Base-by-base conservation (phyloP, 2,329 filamentous ascomycete species). In the Cladophialophora psammophila region DNA sequence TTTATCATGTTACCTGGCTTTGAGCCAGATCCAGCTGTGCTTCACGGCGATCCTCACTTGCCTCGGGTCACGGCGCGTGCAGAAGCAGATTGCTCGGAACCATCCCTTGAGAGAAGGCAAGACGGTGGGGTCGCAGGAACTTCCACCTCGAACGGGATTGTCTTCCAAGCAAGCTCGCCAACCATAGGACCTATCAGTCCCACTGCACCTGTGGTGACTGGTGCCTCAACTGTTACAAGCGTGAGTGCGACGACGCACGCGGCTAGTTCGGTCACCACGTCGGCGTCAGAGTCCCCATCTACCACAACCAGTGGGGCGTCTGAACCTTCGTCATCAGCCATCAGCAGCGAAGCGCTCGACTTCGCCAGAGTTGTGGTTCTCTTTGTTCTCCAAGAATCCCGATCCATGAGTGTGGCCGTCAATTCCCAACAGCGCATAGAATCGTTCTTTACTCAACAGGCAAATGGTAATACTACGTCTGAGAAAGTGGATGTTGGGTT, bases 131-230 rank as follows among this genome's bases (percentile, higher is more conserved):
- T 26, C 40, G 52, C 38, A 20, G 59, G 59, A 5, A 61, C 59
- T 20, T 38, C 45, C 15, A 79, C 77, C 18, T 68, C 74, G 36
- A 77, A 80, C 62, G 76, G 78, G 13, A 81, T 80, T 60, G 61
- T 81, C 58, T 79, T 77, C 60, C 78, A 79, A 26, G 65, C 63
- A 18, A 64, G 65, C 15, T 66, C 68, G 5, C 40, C 66, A 5
- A 68, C 63, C 36, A 38, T 62, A n/a, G 60, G 66, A 6, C 36
- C 60, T 7, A 52, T 54, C 15, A 60, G 45, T n/a, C 36, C 66
- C n/a, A 64, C n/a, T 18, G 38, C 53, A 38, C 35, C 69, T 15
- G 63, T 62, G 12, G 64, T 40, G 1, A 64, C 60, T 20, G 62
- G 45, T 54, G 61, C 60, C 18, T 63, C 68, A 13, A 48, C 58